These are phyloP conservation scores for Cyclostephanos invisitatus DNA, from an alignment of 108 stramenopile species.

Conservation along the genomic window DNA sequence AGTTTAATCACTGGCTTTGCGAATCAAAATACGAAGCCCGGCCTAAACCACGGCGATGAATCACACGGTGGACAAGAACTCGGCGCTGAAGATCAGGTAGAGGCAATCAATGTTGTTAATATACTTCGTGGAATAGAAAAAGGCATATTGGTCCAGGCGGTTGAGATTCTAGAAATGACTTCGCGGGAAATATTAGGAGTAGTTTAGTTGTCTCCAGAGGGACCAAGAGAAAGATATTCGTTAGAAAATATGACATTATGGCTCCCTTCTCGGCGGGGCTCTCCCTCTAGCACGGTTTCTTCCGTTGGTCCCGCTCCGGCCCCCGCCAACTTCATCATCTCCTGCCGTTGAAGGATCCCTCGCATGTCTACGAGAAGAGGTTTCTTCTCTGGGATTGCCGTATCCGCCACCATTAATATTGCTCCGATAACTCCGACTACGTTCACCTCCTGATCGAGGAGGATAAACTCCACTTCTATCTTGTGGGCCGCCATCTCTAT, in stretches of 20 bases:
- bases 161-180: no score
- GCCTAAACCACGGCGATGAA: no score
- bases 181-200: background rate
- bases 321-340: constrained; percentile 16
- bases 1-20: background rate
- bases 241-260: background rate
- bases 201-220: background rate
- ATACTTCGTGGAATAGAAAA: no score
- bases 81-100: no score
- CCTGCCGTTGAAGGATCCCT: constrained; percentile 16
- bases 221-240: no score
- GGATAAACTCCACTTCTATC: constrained; percentile 11
- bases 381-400: constrained; percentile 1
- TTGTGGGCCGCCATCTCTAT: background rate
- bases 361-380: constrained; percentile 8
- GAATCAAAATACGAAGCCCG: no score
- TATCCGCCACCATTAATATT: constrained; percentile 7
- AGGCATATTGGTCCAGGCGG: no score
- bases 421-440: constrained; percentile 8
- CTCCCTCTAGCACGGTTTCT: constrained; percentile 3
- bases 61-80: no score
- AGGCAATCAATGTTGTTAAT: no score
- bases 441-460: constrained; percentile 17
- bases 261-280: constrained; percentile 7
- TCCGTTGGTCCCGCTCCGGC: background rate